Evolutionary conservation across 2,329 filamentous ascomycete species (phyloP).

Genomic region (Ceratocystis albifundus): DNA sequence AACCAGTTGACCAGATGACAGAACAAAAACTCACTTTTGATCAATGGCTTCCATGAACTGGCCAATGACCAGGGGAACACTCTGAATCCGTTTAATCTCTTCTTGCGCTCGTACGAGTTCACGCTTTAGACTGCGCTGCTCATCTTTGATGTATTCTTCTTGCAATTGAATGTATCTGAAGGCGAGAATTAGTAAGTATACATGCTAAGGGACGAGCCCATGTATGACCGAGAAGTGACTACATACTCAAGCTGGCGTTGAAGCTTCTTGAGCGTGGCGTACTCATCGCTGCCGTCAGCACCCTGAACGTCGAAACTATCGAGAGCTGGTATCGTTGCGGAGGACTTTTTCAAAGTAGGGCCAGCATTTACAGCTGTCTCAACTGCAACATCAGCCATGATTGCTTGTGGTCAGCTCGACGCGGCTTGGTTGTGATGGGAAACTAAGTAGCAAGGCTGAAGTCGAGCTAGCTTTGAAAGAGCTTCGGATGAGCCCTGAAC

Average conservation of each 20-base stretch:
- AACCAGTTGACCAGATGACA: conserved; percentile 10
- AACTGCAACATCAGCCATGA: conserved; percentile 78
- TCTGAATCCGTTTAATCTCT: conserved; percentile 99
- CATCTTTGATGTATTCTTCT: conserved; percentile 99
- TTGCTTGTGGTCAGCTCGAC: conserved; percentile 25
- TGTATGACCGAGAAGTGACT: neutral
- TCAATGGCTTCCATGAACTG: conserved; percentile 99
- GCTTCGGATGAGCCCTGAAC: neutral
- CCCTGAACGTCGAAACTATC: conserved; percentile 77
- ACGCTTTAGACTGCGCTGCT: conserved; percentile 93
- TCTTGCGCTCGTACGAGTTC: conserved; percentile 95
- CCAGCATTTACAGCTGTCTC: conserved; percentile 65
- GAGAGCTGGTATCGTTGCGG: conserved; percentile 75
- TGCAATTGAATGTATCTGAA: conserved; percentile 91
- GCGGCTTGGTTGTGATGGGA: neutral
- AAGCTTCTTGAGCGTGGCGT: conserved; percentile 89
- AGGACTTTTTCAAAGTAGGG: conserved; percentile 69
- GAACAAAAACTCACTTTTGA: conserved; percentile 61
- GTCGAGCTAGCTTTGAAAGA: conserved; percentile 2
- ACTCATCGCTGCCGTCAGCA: conserved; percentile 78
- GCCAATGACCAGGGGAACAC: conserved; percentile 91
- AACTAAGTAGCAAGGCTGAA: conserved; percentile 14
- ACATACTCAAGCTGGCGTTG: conserved; percentile 87
- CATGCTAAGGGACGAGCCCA: neutral
- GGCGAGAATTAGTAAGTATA: neutral